These are phyloP conservation scores for Dictyophora rubrovolvata DNA, from an alignment of 768 basidiomycete species.

Conservation along the genomic window DNA sequence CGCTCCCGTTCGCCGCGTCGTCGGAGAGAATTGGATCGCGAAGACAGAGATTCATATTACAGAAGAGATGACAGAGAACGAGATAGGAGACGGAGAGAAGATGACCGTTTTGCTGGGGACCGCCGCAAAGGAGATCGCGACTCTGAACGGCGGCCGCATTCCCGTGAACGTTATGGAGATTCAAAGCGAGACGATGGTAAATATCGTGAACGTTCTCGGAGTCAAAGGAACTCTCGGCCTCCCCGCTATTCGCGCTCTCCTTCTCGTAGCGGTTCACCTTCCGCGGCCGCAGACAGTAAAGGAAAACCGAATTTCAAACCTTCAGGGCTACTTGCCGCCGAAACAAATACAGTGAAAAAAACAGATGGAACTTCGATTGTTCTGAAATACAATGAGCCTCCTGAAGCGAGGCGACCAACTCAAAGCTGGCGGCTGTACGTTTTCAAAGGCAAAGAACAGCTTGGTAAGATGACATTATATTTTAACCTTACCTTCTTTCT, in stretches of 20 bases:
- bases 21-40: slow-evolving; percentile 4
- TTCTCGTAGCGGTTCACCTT: slow-evolving; percentile 30
- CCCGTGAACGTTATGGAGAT: background rate
- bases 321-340: slow-evolving; percentile 89
- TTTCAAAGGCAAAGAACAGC: slow-evolving; percentile 90
- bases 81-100: slow-evolving; percentile 10
- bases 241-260: slow-evolving; percentile 28
- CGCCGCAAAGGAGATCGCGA: slow-evolving; percentile 6
- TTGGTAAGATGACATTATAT: slow-evolving; percentile 46
- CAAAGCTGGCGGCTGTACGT: slow-evolving; percentile 93
- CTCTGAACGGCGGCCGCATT: background rate
- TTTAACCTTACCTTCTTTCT: background rate
- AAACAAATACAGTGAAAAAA: slow-evolving; percentile 81
- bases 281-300: slow-evolving; percentile 34
- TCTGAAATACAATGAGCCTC: slow-evolving; percentile 97
- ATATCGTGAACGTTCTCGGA: background rate
- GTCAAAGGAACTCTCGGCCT: slow-evolving; percentile 14
- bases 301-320: slow-evolving; percentile 82
- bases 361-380: slow-evolving; percentile 70
- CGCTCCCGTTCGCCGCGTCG: slow-evolving; percentile 13
- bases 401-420: slow-evolving; percentile 88
- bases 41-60: slow-evolving; percentile 6
- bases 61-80: slow-evolving; percentile 8
- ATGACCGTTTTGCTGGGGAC: slow-evolving; percentile 7
- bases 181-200: background rate